A percentile compares a stretch with the other conserved stretches of the same genome.
These are phyloP conservation scores for Sporothrix brasiliensis DNA, from an alignment of 2,329 filamentous ascomycete species.

Conservation along the genomic window DNA sequence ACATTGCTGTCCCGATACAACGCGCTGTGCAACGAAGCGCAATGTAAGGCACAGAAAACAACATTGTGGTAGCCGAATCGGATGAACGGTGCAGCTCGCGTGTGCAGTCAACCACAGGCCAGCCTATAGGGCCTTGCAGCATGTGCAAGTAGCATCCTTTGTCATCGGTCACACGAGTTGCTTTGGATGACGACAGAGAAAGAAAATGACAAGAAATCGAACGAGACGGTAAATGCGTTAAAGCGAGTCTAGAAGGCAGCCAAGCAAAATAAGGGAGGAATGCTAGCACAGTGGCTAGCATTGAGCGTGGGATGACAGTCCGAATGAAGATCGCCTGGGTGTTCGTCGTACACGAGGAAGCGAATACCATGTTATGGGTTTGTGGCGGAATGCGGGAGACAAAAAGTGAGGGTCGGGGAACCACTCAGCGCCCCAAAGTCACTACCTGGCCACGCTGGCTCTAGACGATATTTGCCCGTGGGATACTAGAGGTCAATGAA, in stretches of 20 bases:
- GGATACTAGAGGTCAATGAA: neutral
- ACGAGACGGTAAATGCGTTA: neutral
- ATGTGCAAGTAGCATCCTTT: constrained; percentile 18
- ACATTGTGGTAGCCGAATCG: neutral
- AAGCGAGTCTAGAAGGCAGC: constrained; percentile 6
- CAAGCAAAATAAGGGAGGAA: neutral
- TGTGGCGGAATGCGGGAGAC: constrained; percentile 16
- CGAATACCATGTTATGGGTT: constrained; percentile 2
- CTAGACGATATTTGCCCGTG: neutral
- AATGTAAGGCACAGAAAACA: neutral
- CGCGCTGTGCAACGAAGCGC: neutral
- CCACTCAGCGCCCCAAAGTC: constrained; percentile 17
- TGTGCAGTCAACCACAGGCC: neutral
- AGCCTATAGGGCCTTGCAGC: neutral
- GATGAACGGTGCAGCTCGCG: neutral
- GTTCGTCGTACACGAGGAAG: neutral
- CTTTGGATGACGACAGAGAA: constrained; percentile 6
- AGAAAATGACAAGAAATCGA: neutral
- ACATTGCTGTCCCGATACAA: neutral
- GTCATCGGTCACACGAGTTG: constrained; percentile 4
- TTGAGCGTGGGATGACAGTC: constrained; percentile 2
- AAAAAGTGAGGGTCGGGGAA: constrained; percentile 10
- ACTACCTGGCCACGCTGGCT: neutral
- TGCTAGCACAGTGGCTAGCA: neutral
- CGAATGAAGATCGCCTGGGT: constrained; percentile 10